phyloP scores from a whole-genome alignment of 73 alveolate genomes.

The Paramecium caudatum region DNA sequence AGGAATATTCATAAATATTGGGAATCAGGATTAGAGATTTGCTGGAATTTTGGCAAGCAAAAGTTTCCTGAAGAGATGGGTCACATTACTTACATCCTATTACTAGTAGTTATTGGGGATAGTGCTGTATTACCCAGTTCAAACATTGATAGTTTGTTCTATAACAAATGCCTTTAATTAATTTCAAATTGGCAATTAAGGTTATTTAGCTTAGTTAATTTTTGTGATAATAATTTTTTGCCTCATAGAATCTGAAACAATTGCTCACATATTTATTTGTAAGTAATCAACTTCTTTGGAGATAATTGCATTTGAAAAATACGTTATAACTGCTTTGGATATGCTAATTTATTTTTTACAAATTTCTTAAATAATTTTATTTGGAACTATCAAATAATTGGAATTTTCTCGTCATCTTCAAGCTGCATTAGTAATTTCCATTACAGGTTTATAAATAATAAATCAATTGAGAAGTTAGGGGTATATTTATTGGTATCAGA shows the following conservation, averaged over 20 bases:
- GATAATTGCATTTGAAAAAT: not conserved
- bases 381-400: not conserved
- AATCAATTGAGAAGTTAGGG: not conserved
- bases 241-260: not conserved
- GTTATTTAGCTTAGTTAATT: conserved; percentile 13
- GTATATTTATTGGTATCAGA: not conserved
- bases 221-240: conserved; percentile 5
- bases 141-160: not conserved
- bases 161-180: not conserved
- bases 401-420: not conserved
- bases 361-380: not conserved
- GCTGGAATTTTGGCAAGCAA: no score
- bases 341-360: not conserved
- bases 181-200: conserved; percentile 9
- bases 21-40: not conserved
- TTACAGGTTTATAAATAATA: not conserved
- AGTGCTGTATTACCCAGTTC: not conserved
- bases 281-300: not conserved
- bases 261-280: not conserved
- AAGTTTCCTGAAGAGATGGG: no score
- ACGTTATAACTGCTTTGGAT: not conserved
- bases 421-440: not conserved
- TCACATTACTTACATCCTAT: not conserved
- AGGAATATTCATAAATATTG: not conserved
- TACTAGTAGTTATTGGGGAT: not conserved